phyloP scores from a whole-genome alignment of 176 grass and related monocot species.

The Hordeum marinum region DNA sequence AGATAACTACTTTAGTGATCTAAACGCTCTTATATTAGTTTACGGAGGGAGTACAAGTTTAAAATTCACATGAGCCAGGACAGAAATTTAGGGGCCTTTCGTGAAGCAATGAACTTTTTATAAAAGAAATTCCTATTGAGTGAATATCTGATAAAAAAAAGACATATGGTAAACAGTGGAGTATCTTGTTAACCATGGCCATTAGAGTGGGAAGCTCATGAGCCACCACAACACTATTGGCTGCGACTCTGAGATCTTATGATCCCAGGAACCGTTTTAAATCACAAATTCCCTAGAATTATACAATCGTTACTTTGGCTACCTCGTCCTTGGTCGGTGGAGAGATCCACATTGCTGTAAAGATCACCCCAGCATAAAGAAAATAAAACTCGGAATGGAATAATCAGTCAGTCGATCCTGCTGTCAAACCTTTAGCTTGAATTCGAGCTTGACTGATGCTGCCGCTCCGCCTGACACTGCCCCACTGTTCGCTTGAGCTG shows the following conservation, averaged over 20 bases:
- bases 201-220: not conserved
- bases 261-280: not conserved
- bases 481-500: not conserved
- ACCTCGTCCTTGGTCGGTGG: not conserved
- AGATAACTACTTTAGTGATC: no score
- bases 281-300: not conserved
- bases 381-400: not conserved
- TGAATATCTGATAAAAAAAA: not conserved
- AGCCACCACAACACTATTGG: not conserved
- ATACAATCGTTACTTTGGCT: not conserved
- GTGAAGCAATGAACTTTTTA: not conserved
- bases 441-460: not conserved
- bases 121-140: not conserved
- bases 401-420: not conserved
- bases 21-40: no score
- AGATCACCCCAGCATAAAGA: not conserved
- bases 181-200: not conserved
- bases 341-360: conserved; percentile 1
- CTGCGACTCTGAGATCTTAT: not conserved
- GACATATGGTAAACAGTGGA: not conserved
- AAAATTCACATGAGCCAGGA: not conserved
- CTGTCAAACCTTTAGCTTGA: not conserved
- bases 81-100: not conserved
- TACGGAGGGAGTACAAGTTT: no score
- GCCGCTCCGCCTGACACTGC: not conserved